phyloP scores from a whole-genome alignment of 2,329 filamentous ascomycete species.

The Trichoderma sp. region DNA sequence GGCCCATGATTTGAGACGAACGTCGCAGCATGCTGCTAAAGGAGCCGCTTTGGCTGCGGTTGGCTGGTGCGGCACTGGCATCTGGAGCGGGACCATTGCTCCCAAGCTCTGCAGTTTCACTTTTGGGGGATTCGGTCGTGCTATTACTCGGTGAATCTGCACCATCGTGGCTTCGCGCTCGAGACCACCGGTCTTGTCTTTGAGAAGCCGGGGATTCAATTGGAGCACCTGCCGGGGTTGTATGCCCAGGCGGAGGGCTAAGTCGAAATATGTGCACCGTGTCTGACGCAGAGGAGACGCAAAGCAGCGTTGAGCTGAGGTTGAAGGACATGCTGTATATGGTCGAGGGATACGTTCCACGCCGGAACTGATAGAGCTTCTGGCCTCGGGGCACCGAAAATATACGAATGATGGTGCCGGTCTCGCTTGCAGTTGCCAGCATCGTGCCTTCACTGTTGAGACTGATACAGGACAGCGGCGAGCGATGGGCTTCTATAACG shows the following conservation, averaged over 20 bases:
- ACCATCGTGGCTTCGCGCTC: slow-evolving; percentile 51
- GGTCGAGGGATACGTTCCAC: slow-evolving; percentile 89
- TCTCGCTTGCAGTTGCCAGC: slow-evolving; percentile 92
- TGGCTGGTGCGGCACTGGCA: slow-evolving; percentile 28
- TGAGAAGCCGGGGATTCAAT: slow-evolving; percentile 41
- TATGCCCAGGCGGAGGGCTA: slow-evolving; percentile 44
- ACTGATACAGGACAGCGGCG: slow-evolving; percentile 84
- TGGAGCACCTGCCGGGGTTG: slow-evolving; percentile 36
- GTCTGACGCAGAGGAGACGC: slow-evolving; percentile 92
- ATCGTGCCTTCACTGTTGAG: slow-evolving; percentile 90
- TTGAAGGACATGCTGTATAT: slow-evolving; percentile 99
- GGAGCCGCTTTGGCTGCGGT: slow-evolving; percentile 64
- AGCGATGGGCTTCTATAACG: slow-evolving; percentile 90
- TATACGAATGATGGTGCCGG: slow-evolving; percentile 93
- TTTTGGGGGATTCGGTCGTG: slow-evolving; percentile 51
- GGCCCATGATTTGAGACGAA: slow-evolving; percentile 90
- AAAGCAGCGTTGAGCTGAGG: slow-evolving; percentile 84
- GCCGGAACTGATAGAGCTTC: slow-evolving; percentile 93
- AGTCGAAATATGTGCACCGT: slow-evolving; percentile 96
- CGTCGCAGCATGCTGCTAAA: slow-evolving; percentile 89
- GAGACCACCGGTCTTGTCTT: slow-evolving; percentile 50
- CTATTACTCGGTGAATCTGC: slow-evolving; percentile 41
- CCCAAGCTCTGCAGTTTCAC: slow-evolving; percentile 44
- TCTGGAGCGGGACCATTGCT: slow-evolving; percentile 25
- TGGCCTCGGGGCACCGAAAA: slow-evolving; percentile 88